These are phyloP conservation scores for Cryptococcus amylolentus DNA, from an alignment of 1,284 basidiomycete genomes.

Conservation along the genomic window DNA sequence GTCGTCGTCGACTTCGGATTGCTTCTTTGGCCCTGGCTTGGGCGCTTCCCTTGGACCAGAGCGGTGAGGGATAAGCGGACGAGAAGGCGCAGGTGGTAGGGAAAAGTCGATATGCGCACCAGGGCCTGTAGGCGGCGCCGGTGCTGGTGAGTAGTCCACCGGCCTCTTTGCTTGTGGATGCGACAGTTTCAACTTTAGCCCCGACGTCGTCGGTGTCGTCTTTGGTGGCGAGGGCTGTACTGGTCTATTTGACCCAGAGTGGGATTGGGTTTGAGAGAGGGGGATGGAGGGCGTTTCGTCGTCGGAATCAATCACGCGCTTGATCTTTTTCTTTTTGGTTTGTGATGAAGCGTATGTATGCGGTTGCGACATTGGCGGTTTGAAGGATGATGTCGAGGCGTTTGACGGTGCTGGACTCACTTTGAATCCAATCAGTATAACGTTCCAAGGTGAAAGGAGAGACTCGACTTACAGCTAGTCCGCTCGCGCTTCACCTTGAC, in stretches of 20 bases:
- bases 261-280: conserved; percentile 4
- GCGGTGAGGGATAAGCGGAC: conserved; percentile 60
- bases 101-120: conserved; percentile 41
- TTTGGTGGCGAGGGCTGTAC: no score
- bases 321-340: conserved; percentile 81
- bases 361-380: conserved; percentile 7
- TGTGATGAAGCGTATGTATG: conserved; percentile 44
- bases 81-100: conserved; percentile 30
- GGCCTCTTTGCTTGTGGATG: conserved; percentile 12
- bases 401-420: conserved; percentile 37
- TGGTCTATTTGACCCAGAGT: no score
- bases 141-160: conserved; percentile 1
- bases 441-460: not conserved
- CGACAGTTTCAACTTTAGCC: conserved; percentile 41
- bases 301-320: conserved; percentile 64
- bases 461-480: conserved; percentile 33
- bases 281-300: conserved; percentile 66
- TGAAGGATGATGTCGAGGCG: conserved; percentile 32
- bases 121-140: conserved; percentile 14
- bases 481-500: conserved; percentile 40
- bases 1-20: conserved; percentile 76
- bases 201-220: conserved; percentile 28
- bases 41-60: conserved; percentile 66
- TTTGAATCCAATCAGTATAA: not conserved
- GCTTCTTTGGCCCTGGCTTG: conserved; percentile 71